Percentiles rank a stretch among this genome's conserved stretches.
phyloP scores from a whole-genome alignment of 2,329 filamentous ascomycete genomes.

The Aphanocladium album region DNA sequence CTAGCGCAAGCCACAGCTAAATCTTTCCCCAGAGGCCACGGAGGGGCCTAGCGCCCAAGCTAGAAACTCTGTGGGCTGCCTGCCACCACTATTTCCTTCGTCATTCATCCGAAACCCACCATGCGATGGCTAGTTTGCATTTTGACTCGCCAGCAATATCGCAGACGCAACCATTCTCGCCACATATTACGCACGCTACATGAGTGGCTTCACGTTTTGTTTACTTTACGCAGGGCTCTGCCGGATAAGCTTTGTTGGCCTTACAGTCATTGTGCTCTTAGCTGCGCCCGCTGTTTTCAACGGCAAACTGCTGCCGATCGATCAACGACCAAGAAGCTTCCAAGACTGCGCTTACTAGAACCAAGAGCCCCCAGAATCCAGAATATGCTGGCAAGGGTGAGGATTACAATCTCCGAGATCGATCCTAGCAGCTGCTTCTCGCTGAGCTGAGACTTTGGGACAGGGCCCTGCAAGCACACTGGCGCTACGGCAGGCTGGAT shows the following conservation, averaged over 20 bases:
- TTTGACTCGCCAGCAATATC: neutral
- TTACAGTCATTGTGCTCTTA: neutral
- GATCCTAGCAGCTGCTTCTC: neutral
- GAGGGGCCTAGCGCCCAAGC: neutral
- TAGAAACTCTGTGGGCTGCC: neutral
- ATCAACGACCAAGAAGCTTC: neutral
- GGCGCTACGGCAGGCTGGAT: neutral
- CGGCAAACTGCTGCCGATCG: neutral
- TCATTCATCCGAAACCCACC: neutral
- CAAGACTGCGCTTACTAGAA: neutral
- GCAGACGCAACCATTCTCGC: neutral
- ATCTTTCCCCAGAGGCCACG: neutral
- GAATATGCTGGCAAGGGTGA: neutral
- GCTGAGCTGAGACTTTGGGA: neutral
- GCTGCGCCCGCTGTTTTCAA: neutral
- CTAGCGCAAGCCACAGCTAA: neutral
- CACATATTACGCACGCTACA: slow-evolving; percentile 6
- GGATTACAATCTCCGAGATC: neutral
- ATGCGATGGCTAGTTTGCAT: slow-evolving; percentile 2
- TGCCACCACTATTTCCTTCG: neutral
- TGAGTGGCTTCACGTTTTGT: neutral
- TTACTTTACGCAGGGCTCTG: neutral
- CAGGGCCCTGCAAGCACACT: no score
- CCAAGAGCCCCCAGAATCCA: neutral
- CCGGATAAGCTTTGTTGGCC: neutral